Percentiles rank a stretch among this genome's conserved stretches.
phyloP scores from a whole-genome alignment of 73 alveolate species.

The Paramecium pentaurelia region DNA sequence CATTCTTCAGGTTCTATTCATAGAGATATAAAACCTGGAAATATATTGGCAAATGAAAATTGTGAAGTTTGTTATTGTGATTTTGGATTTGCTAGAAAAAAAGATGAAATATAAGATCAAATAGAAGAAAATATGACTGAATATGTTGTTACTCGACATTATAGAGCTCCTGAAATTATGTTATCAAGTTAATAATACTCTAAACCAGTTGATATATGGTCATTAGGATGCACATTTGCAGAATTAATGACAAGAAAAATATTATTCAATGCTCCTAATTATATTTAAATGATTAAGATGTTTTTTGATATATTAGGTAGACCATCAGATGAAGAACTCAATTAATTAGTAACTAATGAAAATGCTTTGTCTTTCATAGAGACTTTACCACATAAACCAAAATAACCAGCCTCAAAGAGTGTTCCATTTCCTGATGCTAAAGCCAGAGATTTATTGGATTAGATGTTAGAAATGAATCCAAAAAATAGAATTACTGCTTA shows the following conservation, averaged over 20 bases:
- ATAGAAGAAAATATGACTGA: constrained; percentile 64
- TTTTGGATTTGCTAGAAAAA: constrained; percentile 81
- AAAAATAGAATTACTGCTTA: constrained; percentile 55
- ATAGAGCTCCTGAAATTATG: constrained; percentile 84
- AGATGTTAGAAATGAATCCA: constrained; percentile 55
- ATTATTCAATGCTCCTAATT: constrained; percentile 71
- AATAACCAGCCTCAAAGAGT: background rate
- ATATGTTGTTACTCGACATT: constrained; percentile 76
- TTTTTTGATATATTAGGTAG: constrained; percentile 59
- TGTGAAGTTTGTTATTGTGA: constrained; percentile 81
- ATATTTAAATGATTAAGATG: constrained; percentile 68
- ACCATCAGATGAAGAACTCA: constrained; percentile 56
- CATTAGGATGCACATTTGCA: constrained; percentile 84
- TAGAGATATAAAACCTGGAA: constrained; percentile 88
- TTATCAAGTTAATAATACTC: constrained; percentile 66
- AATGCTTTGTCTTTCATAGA: constrained; percentile 50
- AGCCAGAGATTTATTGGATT: constrained; percentile 48
- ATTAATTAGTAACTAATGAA: constrained; percentile 15
- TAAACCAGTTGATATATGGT: constrained; percentile 76
- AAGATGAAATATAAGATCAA: constrained; percentile 49
- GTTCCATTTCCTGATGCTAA: constrained; percentile 16
- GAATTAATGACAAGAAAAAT: constrained; percentile 69
- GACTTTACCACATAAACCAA: constrained; percentile 51
- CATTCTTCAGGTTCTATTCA: constrained; percentile 80
- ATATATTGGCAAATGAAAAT: constrained; percentile 74